A percentile compares a stretch with the other conserved stretches of the same genome.
Conservation (phyloP, 768 basidiomycete genomes). For the Tylopilus vinaceipallidus region DNA sequence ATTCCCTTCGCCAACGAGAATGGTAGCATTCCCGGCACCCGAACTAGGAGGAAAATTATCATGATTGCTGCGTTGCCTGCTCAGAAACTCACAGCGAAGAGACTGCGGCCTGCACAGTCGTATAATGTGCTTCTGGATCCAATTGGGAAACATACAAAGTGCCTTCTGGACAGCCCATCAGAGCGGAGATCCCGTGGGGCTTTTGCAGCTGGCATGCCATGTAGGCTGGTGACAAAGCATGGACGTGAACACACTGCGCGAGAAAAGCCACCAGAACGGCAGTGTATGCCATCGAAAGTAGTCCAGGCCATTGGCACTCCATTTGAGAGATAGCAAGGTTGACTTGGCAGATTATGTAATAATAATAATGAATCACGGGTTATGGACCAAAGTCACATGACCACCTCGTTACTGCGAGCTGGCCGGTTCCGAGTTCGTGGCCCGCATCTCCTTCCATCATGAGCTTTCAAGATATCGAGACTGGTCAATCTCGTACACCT, state of each 20-base stretch:
- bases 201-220: constrained; percentile 45
- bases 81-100: constrained; percentile 38
- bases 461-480: constrained; percentile 54
- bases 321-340: too few species aligned
- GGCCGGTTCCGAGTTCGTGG: not conserved
- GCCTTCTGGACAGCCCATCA: constrained; percentile 51
- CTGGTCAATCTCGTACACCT: constrained; percentile 36
- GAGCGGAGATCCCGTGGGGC: constrained; percentile 33
- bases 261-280: too few species aligned
- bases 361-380: too few species aligned
- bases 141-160: constrained; percentile 32
- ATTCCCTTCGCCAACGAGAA: too few species aligned
- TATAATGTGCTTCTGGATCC: constrained; percentile 26
- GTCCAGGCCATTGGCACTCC: too few species aligned
- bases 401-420: constrained; percentile 4
- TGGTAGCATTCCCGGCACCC: too few species aligned
- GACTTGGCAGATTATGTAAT: too few species aligned
- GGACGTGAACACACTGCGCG: too few species aligned
- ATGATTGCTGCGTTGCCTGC: constrained; percentile 30
- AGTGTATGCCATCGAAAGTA: too few species aligned
- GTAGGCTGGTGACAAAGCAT: constrained; percentile 28
- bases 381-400: constrained; percentile 9
- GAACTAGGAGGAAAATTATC: not conserved
- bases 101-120: constrained; percentile 27
- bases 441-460: constrained; percentile 34